Base-by-base conservation (phyloP, 1,139 yeast species). In the Blastobotrys illinoisensis region DNA sequence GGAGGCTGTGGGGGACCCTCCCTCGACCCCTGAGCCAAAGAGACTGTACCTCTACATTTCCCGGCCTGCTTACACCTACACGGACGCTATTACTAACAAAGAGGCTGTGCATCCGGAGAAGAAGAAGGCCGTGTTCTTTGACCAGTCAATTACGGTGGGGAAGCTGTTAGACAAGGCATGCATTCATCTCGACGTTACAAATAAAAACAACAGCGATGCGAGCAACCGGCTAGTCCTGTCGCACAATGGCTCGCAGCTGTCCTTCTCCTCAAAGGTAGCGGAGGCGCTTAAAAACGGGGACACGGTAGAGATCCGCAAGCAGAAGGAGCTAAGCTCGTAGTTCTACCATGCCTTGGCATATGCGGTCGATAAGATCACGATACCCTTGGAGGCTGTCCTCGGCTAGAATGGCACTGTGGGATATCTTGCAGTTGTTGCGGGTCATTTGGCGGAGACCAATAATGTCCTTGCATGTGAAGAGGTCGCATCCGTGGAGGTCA, bases 131-230 rank as follows among this genome's bases (percentile, higher is more conserved):
- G 65, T 85, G 14, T 86, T 67, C 64, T 77, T 85, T 14, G 80
- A 81, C 44, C 79, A 80, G 60, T 73, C 77, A 32, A 85, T 93
- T 88, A 85, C 88, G 0, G 77, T 88, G 6, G 98, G 98, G 0
- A 76, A 88, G 59, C 85, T 85, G 1, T 70, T 89, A 49, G 98
- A 91, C 67, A 77, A 79, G 45, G 77, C 86, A 11, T 82, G 91
- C 3, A 79, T 76, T 32, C 67, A 72, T 40, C 68, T 86, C 55
- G 76, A 74, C 51, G 77, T 87, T 19, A 73, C 74, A 46, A 87
- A 87, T 67, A 67, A 72, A 51, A 86, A 86, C 64, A 83, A 83
- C 64, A 67, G 71, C 53, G 77, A 79, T 1, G 74, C 70, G 24
- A 78, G 78, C 26, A 62, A 70, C 45, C 53, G 56, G 13, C 52